These are phyloP conservation scores for Pilatotrama ljubarskyi DNA, from an alignment of 768 basidiomycete genomes.

Conservation along the genomic window DNA sequence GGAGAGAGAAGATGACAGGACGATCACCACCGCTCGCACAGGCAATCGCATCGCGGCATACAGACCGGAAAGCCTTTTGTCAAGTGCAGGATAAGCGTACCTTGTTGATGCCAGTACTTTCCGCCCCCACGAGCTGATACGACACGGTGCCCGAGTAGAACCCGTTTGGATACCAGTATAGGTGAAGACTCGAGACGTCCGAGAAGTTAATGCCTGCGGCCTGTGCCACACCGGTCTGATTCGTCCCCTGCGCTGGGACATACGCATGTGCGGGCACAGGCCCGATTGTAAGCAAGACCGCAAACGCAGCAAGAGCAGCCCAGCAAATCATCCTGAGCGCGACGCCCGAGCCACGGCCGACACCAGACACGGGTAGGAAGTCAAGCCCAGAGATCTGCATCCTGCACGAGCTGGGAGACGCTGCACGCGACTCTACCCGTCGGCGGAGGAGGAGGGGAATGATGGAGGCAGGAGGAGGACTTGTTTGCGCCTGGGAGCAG, in stretches of 20 bases:
- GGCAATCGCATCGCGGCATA: not conserved
- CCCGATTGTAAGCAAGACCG: not conserved
- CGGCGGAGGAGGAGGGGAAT: not conserved
- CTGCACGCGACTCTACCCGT: not conserved
- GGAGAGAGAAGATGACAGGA: not conserved
- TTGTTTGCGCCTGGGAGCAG: not conserved
- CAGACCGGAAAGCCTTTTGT: not conserved
- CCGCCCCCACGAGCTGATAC: conserved; percentile 56
- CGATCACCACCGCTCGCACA: too few species aligned
- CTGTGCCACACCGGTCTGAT: conserved; percentile 51
- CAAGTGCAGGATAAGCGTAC: conserved; percentile 36
- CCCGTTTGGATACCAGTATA: conserved; percentile 61
- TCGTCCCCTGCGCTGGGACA: conserved; percentile 73
- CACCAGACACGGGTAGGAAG: not conserved
- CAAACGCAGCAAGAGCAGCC: not conserved
- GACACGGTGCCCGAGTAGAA: conserved; percentile 44
- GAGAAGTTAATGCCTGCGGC: conserved; percentile 50
- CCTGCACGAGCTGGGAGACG: not conserved
- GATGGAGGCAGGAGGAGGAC: not conserved
- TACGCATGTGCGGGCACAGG: conserved; percentile 43
- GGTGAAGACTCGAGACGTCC: conserved; percentile 55
- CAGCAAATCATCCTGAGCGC: not conserved
- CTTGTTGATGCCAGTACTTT: conserved; percentile 52
- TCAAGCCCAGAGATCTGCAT: conserved; percentile 2
- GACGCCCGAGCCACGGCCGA: not conserved